These are phyloP conservation scores for Cryptococcus sp. DNA, from an alignment of 1,284 basidiomycete species.

Conservation along the genomic window DNA sequence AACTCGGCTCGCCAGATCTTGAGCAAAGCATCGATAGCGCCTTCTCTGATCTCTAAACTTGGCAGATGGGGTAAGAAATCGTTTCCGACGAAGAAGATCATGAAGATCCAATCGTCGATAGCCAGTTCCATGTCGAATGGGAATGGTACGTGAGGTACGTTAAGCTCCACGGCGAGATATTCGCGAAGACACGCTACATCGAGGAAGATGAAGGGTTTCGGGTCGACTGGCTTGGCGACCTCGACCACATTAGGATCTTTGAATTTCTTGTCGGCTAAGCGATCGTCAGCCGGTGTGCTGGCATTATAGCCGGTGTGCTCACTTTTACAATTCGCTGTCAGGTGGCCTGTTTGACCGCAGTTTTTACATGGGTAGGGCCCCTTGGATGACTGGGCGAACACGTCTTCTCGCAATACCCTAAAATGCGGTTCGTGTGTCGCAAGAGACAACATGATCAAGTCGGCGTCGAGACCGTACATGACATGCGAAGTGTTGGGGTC, in stretches of 20 bases:
- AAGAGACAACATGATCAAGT: constrained; percentile 97
- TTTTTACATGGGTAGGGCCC: constrained; percentile 71
- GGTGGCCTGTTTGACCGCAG: constrained; percentile 93
- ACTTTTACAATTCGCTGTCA: constrained; percentile 88
- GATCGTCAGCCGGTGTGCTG: not conserved
- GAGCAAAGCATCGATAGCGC: constrained; percentile 94
- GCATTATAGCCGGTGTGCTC: constrained; percentile 4
- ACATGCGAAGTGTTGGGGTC: constrained; percentile 96
- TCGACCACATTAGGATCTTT: constrained; percentile 62
- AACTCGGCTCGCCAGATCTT: constrained; percentile 94
- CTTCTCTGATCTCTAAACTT: constrained; percentile 97
- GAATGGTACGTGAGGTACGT: constrained; percentile 74
- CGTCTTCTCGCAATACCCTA: constrained; percentile 95
- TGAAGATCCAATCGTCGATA: constrained; percentile 98
- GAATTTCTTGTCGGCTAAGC: constrained; percentile 52
- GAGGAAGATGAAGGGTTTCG: constrained; percentile 99
- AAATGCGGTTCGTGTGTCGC: constrained; percentile 99
- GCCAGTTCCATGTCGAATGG: constrained; percentile 95
- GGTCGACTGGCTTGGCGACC: constrained; percentile 67
- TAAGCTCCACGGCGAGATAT: constrained; percentile 94
- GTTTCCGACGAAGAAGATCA: constrained; percentile 99
- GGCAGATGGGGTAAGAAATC: constrained; percentile 99
- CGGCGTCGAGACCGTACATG: constrained; percentile 98
- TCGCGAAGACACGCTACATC: constrained; percentile 94
- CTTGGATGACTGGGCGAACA: constrained; percentile 82